phyloP scores from a whole-genome alignment of 1,139 yeast genomes.

The Blastobotrys capitulatus region DNA sequence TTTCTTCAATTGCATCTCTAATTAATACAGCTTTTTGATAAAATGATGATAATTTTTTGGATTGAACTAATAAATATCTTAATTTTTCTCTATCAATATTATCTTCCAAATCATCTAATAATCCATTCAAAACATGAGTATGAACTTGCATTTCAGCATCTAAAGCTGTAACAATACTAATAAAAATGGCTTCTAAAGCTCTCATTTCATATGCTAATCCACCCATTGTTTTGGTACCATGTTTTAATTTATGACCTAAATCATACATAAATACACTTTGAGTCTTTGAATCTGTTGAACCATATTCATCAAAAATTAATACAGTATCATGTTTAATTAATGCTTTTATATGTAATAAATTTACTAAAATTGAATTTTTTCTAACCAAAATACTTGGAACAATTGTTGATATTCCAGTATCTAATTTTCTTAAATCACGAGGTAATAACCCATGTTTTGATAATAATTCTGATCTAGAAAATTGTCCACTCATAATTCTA shows the following conservation, averaged over 20 bases:
- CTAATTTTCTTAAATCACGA: conserved; percentile 79
- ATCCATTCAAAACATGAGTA: conserved; percentile 64
- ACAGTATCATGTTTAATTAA: conserved; percentile 75
- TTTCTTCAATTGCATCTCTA: conserved; percentile 78
- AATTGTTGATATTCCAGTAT: conserved; percentile 81
- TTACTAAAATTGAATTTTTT: conserved; percentile 70
- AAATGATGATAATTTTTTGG: conserved; percentile 75
- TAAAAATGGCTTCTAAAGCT: conserved; percentile 82
- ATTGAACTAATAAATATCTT: conserved; percentile 71
- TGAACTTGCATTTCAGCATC: conserved; percentile 83
- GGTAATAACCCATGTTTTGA: conserved; percentile 73
- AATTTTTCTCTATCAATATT: conserved; percentile 80
- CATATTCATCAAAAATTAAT: conserved; percentile 71
- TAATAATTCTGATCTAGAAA: conserved; percentile 69
- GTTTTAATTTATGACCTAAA: conserved; percentile 69
- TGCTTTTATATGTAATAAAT: conserved; percentile 81
- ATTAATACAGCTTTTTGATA: conserved; percentile 79
- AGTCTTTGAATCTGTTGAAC: conserved; percentile 52
- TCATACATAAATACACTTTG: conserved; percentile 83
- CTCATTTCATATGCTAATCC: conserved; percentile 66
- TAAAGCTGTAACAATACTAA: conserved; percentile 75
- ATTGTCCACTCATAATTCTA: conserved; percentile 67
- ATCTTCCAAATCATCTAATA: conserved; percentile 75
- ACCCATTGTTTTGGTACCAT: conserved; percentile 34
- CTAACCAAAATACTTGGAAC: conserved; percentile 85